Conservation (phyloP, 495 filamentous ascomycete species). For the Daldinia caldariorum region DNA sequence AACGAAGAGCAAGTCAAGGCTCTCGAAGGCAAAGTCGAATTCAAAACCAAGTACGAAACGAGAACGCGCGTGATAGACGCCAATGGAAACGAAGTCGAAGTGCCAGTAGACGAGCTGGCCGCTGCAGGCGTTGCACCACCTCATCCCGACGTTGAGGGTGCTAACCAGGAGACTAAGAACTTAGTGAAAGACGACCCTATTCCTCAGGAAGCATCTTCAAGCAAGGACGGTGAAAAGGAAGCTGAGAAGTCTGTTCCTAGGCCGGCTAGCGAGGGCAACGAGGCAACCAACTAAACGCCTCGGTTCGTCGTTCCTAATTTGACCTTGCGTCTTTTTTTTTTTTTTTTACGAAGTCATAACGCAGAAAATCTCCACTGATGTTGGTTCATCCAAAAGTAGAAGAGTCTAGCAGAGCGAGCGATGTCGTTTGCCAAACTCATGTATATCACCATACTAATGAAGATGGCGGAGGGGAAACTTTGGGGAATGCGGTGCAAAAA, state of each 20-base stretch:
- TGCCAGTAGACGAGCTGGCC: slow-evolving; percentile 50
- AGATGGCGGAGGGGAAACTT: slow-evolving; percentile 34
- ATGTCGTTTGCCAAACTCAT: slow-evolving; percentile 28
- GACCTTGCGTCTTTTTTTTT: background rate
- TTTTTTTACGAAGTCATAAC: slow-evolving; percentile 18
- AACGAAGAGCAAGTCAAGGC: slow-evolving; percentile 83
- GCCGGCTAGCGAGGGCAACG: slow-evolving; percentile 80
- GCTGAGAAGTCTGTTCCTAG: slow-evolving; percentile 66
- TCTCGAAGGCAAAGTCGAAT: slow-evolving; percentile 89
- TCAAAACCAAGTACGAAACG: slow-evolving; percentile 94
- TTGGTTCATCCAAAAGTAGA: slow-evolving; percentile 20
- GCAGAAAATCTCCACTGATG: slow-evolving; percentile 31
- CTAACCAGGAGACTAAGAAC: slow-evolving; percentile 69
- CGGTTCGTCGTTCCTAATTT: slow-evolving; percentile 1
- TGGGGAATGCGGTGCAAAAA: slow-evolving; percentile 32
- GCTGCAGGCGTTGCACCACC: slow-evolving; percentile 70
- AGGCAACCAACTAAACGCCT: slow-evolving; percentile 58
- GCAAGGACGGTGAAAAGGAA: slow-evolving; percentile 72
- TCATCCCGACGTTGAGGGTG: slow-evolving; percentile 84
- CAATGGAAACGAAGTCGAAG: slow-evolving; percentile 72
- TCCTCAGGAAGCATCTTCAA: slow-evolving; percentile 62
- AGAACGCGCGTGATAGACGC: slow-evolving; percentile 84
- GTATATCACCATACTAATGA: slow-evolving; percentile 43
- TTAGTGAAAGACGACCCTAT: slow-evolving; percentile 54
- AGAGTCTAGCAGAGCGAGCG: slow-evolving; percentile 18